Base-by-base conservation (phyloP, 345 rosid genomes). In the Kernera saxatilis region DNA sequence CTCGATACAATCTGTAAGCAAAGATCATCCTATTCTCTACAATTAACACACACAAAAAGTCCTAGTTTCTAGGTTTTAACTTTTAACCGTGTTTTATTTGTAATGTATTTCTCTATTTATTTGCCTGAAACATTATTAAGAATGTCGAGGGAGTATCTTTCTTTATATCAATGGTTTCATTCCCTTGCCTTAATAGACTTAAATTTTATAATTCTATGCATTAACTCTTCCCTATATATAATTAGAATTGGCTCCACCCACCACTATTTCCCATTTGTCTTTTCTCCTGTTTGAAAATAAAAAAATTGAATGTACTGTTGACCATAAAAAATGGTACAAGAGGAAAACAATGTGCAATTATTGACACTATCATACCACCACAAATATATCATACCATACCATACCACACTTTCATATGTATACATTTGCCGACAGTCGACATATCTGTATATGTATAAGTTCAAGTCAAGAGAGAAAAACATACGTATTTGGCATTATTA, bases 381-480 rank as follows among this genome's bases (percentile, higher is more conserved):
- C 69, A 41, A 6, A 55, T 32, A 36, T 35, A 17, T 55, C 14
- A 45, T 29, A 52, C 11, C n/a, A 54, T 18, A 32, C 27, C 27
- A 15, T 23, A 12, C 3, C 23, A 50, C 39, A 19, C 3, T 43
- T 37, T 8, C 48, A 33, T 67, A 74, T 49, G 45, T 73, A 67
- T 75, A 26, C 79, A 52, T 75, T 75, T 75, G 75, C 75, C 79
- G 79, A 75, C 79, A 54, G 12, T 67, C 45, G 7, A 27, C 50
- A 35, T 46, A 4, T 37, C 46, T 22, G 40, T 37, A 29, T 48
- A 25, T 59, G 26, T 7, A 8, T 14, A 44, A 22, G 30, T 5
- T 41, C n/a, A 25, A 37, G 43, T 35, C 11, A 23, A 17, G 32
- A 37, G 11, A 14, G 8, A 22, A 30, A 3, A 6, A 29, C 18